Percentiles rank a stretch among this genome's conserved stretches.
Conservation (phyloP, 257 asterid species). For the Nicotiana otophora region DNA sequence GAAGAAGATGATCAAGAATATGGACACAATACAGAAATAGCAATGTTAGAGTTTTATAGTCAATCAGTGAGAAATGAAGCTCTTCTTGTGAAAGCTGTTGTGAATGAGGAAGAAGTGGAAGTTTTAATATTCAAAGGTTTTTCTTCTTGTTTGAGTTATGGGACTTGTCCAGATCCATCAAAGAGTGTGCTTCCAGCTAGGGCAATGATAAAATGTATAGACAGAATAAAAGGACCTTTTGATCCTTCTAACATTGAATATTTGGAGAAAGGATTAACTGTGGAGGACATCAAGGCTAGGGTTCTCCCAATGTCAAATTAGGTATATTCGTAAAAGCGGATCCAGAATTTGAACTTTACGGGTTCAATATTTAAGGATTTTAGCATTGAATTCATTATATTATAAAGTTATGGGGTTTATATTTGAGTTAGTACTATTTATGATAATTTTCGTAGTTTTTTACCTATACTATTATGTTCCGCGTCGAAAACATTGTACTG, state of each 20-base stretch:
- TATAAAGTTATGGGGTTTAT: too few relatives aligned
- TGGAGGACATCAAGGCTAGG: constrained; percentile 32
- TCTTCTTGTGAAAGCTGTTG: constrained; percentile 47
- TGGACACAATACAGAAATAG: constrained; percentile 50
- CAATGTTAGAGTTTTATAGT: constrained; percentile 41
- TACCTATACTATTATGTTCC: too few relatives aligned
- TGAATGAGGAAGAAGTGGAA: constrained; percentile 45
- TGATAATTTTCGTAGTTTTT: too few relatives aligned
- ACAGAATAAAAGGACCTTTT: constrained; percentile 62
- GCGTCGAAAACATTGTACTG: too few relatives aligned
- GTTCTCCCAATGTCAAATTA: too few relatives aligned
- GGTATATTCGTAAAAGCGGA: too few relatives aligned
- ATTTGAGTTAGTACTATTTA: too few relatives aligned
- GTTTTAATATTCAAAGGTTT: constrained; percentile 71
- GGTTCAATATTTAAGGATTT: too few relatives aligned
- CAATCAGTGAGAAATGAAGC: constrained; percentile 44
- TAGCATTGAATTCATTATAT: too few relatives aligned
- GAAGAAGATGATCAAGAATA: constrained; percentile 35
- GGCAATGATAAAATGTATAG: constrained; percentile 49
- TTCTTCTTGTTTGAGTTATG: constrained; percentile 59
- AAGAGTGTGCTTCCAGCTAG: constrained; percentile 62
- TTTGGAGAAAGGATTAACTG: constrained; percentile 48
- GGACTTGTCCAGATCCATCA: constrained; percentile 54
- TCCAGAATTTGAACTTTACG: too few relatives aligned
- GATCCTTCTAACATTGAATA: constrained; percentile 55